Conservation (phyloP, 352 stramenopile genomes). For the Globisporangium polare region DNA sequence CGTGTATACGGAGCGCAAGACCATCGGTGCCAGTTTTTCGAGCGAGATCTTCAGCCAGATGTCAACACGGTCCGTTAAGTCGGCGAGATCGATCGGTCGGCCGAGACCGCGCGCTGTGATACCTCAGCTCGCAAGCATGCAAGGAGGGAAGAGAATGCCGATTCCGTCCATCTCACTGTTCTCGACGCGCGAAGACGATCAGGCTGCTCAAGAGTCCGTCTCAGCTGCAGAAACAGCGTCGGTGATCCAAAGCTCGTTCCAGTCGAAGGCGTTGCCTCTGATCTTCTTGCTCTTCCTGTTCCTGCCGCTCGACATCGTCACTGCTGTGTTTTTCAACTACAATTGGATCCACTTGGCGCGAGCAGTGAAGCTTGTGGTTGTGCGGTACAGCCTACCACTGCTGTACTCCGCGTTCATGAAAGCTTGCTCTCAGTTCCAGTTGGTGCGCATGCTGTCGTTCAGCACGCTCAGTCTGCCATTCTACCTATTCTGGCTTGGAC, state of each 20-base stretch:
- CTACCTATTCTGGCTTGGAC: slow-evolving; percentile 19
- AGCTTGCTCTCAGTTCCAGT: slow-evolving; percentile 3
- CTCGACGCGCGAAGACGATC: slow-evolving; percentile 7
- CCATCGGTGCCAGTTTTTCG: background rate
- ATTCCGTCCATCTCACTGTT: slow-evolving; percentile 9
- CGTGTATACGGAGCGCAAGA: slow-evolving; percentile 12
- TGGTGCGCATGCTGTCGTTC: slow-evolving; percentile 19
- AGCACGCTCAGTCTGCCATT: slow-evolving; percentile 12
- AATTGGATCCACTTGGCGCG: slow-evolving; percentile 22
- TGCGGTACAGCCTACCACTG: slow-evolving; percentile 1
- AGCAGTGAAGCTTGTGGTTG: slow-evolving; percentile 9
- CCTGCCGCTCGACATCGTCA: slow-evolving; percentile 12
- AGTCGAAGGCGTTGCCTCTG: background rate
- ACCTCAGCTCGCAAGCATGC: slow-evolving; percentile 3
- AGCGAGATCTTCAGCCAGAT: background rate
- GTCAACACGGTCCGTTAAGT: background rate
- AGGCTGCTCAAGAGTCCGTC: background rate
- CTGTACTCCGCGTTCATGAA: slow-evolving; percentile 11
- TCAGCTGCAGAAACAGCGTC: slow-evolving; percentile 6
- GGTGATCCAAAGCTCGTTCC: background rate
- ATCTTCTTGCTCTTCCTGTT: slow-evolving; percentile 9
- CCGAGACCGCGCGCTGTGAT: background rate
- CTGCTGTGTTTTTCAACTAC: slow-evolving; percentile 6
- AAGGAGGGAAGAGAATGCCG: background rate
- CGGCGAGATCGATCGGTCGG: background rate